Evolutionary conservation across 306 rosid genomes (phyloP), one percentile per base, ranked within the genome.

Genomic region (Trifolium subterraneum): DNA sequence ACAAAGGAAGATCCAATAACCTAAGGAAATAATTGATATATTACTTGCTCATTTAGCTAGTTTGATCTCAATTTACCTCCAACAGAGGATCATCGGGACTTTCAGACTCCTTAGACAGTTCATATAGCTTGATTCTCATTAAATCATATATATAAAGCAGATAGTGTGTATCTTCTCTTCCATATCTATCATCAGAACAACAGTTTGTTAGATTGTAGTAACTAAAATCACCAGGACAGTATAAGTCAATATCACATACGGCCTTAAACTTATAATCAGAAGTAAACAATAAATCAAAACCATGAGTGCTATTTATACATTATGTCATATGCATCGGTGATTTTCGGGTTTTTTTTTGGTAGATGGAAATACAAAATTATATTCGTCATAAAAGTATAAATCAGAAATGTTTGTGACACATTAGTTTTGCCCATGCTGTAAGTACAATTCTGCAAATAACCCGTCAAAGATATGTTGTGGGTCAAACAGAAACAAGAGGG

Each of bases 161-260:
- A 84, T 90, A 92, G 81, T 94, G 99, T 25, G 99, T 94, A 86
- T 94, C 97, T 86, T 94, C 99, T 87, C 96, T 85, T 72, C 93
- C 99, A 82, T 94, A 94, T 84, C 99, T 94, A 87, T 74, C 71
- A 85, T 71, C 76, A 80, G 47, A 82, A 75, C 18, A 76, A 83
- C 20, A 83, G 44, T 39, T 12, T 54, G 71, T 89, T 73, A 86
- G 80, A 84, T 76, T 51, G 54, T 14, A 42, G 65, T 45, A 72
- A 66, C 68, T 23, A 36, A 75, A 72, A 81, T 71, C 39, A 16
- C 54, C 0, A 39, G 78, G 64, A 44, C 22, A 64, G 61, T 41
- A 66, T 39, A 19, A 44, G 63, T 64, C 52, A 33, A 16, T 76
- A 77, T 75, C 71, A 67, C 68, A 69, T 39, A 81, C 68, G 64